A percentile compares a stretch with the other conserved stretches of the same genome.
phyloP scores from a whole-genome alignment of 495 filamentous ascomycete species.

The Penicillium argentinense region DNA sequence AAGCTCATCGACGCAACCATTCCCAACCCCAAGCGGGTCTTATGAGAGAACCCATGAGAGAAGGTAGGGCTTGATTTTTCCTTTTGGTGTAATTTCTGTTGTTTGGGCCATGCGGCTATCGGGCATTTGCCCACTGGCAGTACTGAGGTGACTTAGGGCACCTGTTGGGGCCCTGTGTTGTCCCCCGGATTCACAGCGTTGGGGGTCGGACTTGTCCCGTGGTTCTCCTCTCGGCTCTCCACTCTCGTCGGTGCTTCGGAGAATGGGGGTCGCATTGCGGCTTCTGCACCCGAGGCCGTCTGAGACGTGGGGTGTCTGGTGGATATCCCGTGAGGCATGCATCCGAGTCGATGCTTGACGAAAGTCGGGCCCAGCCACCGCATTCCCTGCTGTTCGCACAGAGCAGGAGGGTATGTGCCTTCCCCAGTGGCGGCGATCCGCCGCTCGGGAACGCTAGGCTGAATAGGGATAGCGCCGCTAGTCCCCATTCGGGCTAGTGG shows the following conservation, averaged over 20 bases:
- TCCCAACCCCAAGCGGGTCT: constrained; percentile 24
- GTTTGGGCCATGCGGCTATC: constrained; percentile 1
- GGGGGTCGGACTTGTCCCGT: constrained; percentile 29
- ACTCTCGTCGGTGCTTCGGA: background rate
- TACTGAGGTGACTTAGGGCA: too few species aligned
- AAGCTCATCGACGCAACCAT: constrained; percentile 24
- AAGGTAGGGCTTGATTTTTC: constrained; percentile 27
- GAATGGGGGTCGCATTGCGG: too few species aligned
- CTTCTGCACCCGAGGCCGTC: too few species aligned
- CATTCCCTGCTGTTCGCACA: too few species aligned
- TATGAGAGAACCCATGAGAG: constrained; percentile 30
- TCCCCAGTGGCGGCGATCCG: constrained; percentile 40
- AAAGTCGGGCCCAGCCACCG: constrained; percentile 18
- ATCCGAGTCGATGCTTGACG: too few species aligned
- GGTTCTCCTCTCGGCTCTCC: constrained; percentile 23
- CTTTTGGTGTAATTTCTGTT: constrained; percentile 3
- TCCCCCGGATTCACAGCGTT: constrained; percentile 22
- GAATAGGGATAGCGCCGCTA: background rate
- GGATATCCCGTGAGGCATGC: too few species aligned
- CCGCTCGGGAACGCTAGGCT: constrained; percentile 44
- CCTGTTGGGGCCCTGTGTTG: background rate
- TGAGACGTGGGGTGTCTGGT: too few species aligned
- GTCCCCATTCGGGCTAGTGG: constrained; percentile 28
- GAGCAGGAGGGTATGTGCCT: too few species aligned
- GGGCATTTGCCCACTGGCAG: too few species aligned